Conservation (phyloP, 495 filamentous ascomycete species). For the Hypoxylon fuscum region DNA sequence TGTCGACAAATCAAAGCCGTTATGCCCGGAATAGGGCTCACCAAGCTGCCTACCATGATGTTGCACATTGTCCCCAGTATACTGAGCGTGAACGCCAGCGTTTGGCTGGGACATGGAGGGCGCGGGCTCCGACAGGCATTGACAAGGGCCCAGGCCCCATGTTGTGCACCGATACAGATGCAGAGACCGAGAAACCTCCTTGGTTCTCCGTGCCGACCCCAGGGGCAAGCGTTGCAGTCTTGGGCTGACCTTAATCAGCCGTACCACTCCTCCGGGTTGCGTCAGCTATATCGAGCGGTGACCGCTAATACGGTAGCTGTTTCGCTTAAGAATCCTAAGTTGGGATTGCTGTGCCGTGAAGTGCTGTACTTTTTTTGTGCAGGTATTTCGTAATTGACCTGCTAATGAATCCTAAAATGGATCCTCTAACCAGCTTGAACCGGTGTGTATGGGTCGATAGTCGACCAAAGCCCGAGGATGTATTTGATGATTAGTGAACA, state of each 20-base stretch:
- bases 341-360: no score
- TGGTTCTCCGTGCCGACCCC: constrained; percentile 12
- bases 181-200: constrained; percentile 7
- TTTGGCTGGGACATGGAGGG: constrained; percentile 25
- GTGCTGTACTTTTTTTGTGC: no score
- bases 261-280: background rate
- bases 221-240: background rate
- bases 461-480: background rate
- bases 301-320: background rate
- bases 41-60: constrained; percentile 1
- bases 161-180: constrained; percentile 15
- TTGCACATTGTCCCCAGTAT: constrained; percentile 10
- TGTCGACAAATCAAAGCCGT: constrained; percentile 16
- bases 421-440: background rate
- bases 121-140: constrained; percentile 10
- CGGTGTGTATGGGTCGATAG: constrained; percentile 4
- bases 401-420: background rate
- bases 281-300: background rate
- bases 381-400: background rate
- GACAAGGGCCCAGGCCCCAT: constrained; percentile 26
- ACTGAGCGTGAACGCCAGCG: constrained; percentile 3
- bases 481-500: constrained; percentile 38
- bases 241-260: background rate
- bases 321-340: no score
- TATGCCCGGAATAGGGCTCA: constrained; percentile 11